Conservation (phyloP, 441 rosid genomes). For the Hura crepitans region DNA sequence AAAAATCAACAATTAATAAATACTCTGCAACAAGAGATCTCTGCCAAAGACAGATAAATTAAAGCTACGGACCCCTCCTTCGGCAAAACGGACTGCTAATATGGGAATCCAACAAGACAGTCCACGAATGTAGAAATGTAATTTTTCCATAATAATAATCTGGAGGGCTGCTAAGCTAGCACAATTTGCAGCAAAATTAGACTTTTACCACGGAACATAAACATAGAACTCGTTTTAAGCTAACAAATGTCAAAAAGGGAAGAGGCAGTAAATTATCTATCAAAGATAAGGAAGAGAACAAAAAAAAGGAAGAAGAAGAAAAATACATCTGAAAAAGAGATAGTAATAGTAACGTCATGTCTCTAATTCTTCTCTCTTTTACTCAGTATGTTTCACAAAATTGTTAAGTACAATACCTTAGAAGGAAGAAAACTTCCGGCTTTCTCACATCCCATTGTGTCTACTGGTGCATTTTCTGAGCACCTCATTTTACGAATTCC, state of each 20-base stretch:
- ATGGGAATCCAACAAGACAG: conserved; percentile 4
- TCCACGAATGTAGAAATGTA: neutral
- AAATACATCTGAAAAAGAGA: neutral
- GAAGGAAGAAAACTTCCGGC: conserved; percentile 84
- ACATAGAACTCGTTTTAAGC: conserved; percentile 5
- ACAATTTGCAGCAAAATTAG: neutral
- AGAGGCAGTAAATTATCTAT: neutral
- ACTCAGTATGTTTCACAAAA: conserved; percentile 2
- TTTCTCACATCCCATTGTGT: conserved; percentile 79
- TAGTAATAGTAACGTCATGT: neutral
- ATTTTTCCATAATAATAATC: neutral
- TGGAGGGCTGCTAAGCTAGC: conserved; percentile 10
- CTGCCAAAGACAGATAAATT: neutral
- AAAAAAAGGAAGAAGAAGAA: neutral
- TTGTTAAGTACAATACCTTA: conserved; percentile 44
- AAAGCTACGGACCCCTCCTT: neutral
- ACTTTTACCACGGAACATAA: neutral
- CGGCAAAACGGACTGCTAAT: neutral
- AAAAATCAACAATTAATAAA: neutral
- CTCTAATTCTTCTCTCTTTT: neutral
- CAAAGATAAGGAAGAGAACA: too few species aligned
- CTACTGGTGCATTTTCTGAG: conserved; percentile 67
- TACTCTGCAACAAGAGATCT: neutral
- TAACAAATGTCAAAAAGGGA: neutral
- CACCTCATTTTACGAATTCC: conserved; percentile 76